phyloP scores from a whole-genome alignment of 306 rosid species.

The Glycyrrhiza uralensis region DNA sequence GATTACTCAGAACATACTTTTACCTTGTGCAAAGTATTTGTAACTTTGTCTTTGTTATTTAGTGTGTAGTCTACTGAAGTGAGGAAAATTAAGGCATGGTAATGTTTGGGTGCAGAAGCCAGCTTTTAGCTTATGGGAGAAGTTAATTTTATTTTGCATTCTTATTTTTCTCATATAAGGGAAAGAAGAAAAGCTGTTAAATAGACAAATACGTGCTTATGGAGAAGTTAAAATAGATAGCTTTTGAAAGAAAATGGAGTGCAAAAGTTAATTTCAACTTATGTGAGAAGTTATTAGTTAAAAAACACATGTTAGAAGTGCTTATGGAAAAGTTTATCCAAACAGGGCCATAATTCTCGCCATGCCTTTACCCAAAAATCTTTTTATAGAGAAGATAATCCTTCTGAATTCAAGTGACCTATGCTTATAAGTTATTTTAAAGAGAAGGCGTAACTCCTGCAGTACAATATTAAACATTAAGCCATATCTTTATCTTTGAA shows the following conservation, averaged over 20 bases:
- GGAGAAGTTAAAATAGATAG: too few relatives aligned
- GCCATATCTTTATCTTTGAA: neutral
- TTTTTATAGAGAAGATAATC: neutral
- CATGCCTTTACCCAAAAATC: neutral
- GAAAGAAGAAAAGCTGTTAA: too few relatives aligned
- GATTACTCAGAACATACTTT: neutral
- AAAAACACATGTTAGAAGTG: too few relatives aligned
- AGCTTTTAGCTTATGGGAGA: too few relatives aligned
- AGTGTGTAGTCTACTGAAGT: neutral
- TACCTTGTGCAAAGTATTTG: neutral
- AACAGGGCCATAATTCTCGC: constrained; percentile 1
- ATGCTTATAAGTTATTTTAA: neutral
- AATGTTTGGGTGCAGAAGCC: too few relatives aligned
- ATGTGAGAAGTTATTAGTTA: too few relatives aligned
- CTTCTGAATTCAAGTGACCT: constrained; percentile 5
- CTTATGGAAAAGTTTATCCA: too few relatives aligned
- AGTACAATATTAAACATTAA: neutral
- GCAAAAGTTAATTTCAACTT: too few relatives aligned
- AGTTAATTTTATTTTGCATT: too few relatives aligned
- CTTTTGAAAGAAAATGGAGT: too few relatives aligned
- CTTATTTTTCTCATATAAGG: too few relatives aligned
- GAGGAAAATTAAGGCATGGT: constrained; percentile 5
- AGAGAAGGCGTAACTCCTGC: neutral
- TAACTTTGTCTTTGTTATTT: neutral
- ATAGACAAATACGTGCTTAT: too few relatives aligned